Evolutionary conservation across 129 eudicot species (phyloP).

Genomic region (Gnaphalium uliginosum): DNA sequence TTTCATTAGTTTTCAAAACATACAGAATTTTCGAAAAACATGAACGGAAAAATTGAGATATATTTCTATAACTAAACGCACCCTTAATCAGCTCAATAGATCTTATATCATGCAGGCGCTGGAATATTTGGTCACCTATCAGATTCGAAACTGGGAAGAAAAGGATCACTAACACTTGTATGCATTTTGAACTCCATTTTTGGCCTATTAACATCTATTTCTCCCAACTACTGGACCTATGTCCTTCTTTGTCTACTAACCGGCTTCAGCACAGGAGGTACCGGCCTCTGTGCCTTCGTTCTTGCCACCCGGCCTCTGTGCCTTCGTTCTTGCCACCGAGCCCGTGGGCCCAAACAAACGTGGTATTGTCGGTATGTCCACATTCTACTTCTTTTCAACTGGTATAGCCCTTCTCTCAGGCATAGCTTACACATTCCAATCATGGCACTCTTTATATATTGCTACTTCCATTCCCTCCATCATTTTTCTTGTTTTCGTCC

Average conservation of each 20-base stretch:
- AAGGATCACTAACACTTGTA: conserved; percentile 68
- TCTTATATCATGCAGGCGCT: conserved; percentile 56
- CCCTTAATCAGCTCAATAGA: no score
- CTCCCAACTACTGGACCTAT: conserved; percentile 64
- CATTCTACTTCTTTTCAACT: conserved; percentile 81
- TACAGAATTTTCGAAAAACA: no score
- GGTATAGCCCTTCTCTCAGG: conserved; percentile 76
- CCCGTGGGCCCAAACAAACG: conserved; percentile 81
- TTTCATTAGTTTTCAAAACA: no score
- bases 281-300: conserved; percentile 79
- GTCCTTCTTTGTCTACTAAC: conserved; percentile 67
- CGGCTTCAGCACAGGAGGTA: conserved; percentile 82
- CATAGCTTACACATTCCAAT: conserved; percentile 59
- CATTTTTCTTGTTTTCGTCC: conserved; percentile 48
- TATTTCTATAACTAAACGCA: no score
- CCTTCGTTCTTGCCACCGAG: conserved; percentile 87
- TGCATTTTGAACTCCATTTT: conserved; percentile 61
- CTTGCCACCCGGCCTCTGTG: conserved; percentile 88
- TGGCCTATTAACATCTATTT: conserved; percentile 70
- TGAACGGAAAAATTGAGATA: no score
- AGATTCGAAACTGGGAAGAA: conserved; percentile 74
- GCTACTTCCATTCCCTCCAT: conserved; percentile 73
- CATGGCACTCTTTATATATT: conserved; percentile 74
- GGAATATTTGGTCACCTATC: conserved; percentile 93
- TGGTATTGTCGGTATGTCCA: conserved; percentile 88